Base-by-base conservation (phyloP, 2,329 filamentous ascomycete species). In the Decorospora gaudefroyi region DNA sequence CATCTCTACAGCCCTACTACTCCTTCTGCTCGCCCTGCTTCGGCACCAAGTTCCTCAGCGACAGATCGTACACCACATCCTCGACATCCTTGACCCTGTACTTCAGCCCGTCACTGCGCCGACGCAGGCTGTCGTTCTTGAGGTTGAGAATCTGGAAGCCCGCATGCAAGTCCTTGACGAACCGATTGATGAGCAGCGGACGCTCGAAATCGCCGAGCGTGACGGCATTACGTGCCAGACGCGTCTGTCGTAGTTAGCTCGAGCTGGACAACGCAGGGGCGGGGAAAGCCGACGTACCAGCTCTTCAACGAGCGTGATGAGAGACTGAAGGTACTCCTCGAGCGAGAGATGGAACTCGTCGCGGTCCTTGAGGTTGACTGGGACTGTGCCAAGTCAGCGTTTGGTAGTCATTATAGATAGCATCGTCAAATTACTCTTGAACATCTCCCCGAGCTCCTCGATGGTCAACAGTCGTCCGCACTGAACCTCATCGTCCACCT, bases 81-180 rank as follows among this genome's bases (percentile, higher is more conserved):
- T 99, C 93, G 9, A 96, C 90, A 70, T 95, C 92, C 79, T 97
- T 99, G 64, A 99, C 90, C 62, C 87, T 86, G 68, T 99, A 99
- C 78, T 99, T 99, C 72, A 99, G 87, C 4, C 86, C 87, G 73
- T 99, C 93, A 42, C 89, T 90, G 51, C 90, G 81, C 74, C 90
- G 89, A 47, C 93, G 82, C 64, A 99, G 74, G 15, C 85, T 84
- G 69, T 99, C 93, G 64, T 99, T 99, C 79, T 97, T 97, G 59
- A 99, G 78, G 69, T 99, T 99, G 57, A 99, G 81, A 57, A 97
- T 83, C 79, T 97, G 93, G 74, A 99, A 99, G 11, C 92, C 93
- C 2, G 91, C 89, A 62, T 96, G 92, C 25, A 99, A 74, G 66
- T 97, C 91, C 76, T 96, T 96, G 76, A 96, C 85, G 69, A 97